Evolutionary conservation across 108 stramenopile genomes (phyloP).

Genomic region (Parietichytrium sp.): DNA sequence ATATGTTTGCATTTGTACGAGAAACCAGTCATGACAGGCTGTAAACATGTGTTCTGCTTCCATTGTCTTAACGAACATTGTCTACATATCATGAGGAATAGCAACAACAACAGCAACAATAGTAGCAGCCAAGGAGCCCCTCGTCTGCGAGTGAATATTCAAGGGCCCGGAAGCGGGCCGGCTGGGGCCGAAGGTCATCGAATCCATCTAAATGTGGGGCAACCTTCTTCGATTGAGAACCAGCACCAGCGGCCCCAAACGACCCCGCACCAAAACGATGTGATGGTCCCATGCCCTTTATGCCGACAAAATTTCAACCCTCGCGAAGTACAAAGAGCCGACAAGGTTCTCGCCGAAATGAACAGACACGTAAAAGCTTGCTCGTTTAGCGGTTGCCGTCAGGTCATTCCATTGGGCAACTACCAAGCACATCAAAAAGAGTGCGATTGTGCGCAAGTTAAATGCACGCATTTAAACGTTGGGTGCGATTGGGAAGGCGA

Average conservation of each 20-base stretch:
- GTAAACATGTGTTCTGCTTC: not conserved
- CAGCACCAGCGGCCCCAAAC: not conserved
- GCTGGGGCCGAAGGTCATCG: not conserved
- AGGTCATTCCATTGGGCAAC: not conserved
- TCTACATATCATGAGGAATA: not conserved
- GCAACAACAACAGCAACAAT: not conserved
- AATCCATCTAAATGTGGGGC: not conserved
- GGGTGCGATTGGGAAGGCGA: conserved; percentile 26
- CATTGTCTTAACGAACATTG: not conserved
- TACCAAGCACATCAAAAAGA: not conserved
- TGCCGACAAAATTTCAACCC: not conserved
- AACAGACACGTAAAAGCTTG: not conserved
- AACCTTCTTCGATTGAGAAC: not conserved
- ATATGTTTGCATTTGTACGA: not conserved
- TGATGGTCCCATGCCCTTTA: not conserved
- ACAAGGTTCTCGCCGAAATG: not conserved
- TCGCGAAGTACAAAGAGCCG: not conserved
- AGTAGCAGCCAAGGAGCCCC: not conserved
- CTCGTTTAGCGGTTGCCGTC: not conserved
- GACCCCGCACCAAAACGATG: too few species aligned
- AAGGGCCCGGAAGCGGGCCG: not conserved
- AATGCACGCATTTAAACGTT: not conserved
- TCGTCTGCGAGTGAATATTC: too few species aligned
- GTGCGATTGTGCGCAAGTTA: not conserved
- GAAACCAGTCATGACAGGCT: not conserved